These are phyloP conservation scores for Tolypocladium album DNA, from an alignment of 2,329 filamentous ascomycete species.

Conservation along the genomic window DNA sequence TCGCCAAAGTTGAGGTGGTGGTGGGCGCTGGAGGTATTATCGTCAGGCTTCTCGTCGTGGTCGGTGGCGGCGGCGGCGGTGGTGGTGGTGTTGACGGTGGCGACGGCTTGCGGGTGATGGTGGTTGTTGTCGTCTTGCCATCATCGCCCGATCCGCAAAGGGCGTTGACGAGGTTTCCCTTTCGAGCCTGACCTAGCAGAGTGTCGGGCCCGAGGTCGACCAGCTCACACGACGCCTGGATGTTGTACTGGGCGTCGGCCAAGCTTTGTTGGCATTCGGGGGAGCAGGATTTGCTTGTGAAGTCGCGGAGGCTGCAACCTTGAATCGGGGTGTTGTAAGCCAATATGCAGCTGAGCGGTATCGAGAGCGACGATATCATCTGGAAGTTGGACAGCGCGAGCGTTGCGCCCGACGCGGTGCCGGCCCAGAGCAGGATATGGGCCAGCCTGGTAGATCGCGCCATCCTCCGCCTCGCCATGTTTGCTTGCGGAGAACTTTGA, in stretches of 20 bases:
- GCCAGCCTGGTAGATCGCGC: constrained; percentile 4
- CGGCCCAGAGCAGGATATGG: constrained; percentile 11
- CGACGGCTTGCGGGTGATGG: neutral
- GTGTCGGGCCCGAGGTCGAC: constrained; percentile 16
- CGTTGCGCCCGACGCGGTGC: constrained; percentile 11
- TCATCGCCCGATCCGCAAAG: constrained; percentile 19
- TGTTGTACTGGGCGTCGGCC: constrained; percentile 13
- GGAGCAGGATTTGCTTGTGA: constrained; percentile 26
- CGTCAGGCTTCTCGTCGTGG: neutral
- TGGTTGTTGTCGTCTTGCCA: constrained; percentile 1
- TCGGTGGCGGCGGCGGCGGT: neutral
- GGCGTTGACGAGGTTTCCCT: constrained; percentile 23
- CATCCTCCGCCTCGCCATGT: neutral
- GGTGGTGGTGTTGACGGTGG: neutral
- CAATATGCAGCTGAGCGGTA: constrained; percentile 25
- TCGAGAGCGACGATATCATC: constrained; percentile 22
- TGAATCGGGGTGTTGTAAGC: constrained; percentile 30
- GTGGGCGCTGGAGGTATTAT: neutral
- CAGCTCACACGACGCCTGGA: constrained; percentile 15
- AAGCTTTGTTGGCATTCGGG: constrained; percentile 20
- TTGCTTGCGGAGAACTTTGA: neutral
- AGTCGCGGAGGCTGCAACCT: constrained; percentile 26
- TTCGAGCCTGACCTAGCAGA: constrained; percentile 24
- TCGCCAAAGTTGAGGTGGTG: neutral
- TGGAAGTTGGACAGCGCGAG: constrained; percentile 29